Evolutionary conservation across 176 grass and related monocot species (phyloP), one percentile per base, ranked within the genome.

Genomic region (Oryza australiensis): DNA sequence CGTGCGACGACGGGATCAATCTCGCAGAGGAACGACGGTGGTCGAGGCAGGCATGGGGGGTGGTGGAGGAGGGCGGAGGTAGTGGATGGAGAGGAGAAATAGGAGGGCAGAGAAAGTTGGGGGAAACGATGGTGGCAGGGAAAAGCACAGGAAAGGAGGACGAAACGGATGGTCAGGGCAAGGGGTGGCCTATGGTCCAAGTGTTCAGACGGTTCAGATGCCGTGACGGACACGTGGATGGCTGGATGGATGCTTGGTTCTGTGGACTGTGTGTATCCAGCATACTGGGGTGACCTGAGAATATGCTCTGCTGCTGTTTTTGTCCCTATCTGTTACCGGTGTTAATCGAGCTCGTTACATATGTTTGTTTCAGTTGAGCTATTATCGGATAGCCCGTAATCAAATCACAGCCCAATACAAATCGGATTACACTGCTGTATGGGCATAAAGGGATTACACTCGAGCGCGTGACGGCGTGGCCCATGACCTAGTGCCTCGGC

Each of bases 31-130:
- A 24, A 5, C 62, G n/a, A 12, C 1, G 64, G 3, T 48, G 71
- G 49, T 46, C 27, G 24, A 34, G 51, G 33, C 12, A 11, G 38
- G 30, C 28, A 37, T n/a, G 35, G 9, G 34, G 5, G n/a, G 35
- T 5, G 2, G 18, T 23, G 27, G 27, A 30, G 68, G 68, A 33
- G 68, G 68, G 26, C 55, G 46, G 46, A 68, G 51, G 49, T 29
- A 34, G n/a, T 26, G 20, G 79, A 28, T 72, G 82, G 82, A 37
- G 77, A 66, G 53, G 72, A 81, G 82, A 81, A 89, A 85, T 81
- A 76, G 65, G 53, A n/a, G 81, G 76, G 66, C 63, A 28, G 55
- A 22, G 59, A 33, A 45, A 59, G 13, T 18, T 18, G 51, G 20
- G 62, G 2, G n/a, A 43, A 16, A 40, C 3, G 3, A 3, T 2